These are phyloP conservation scores for Colletotrichum somersetense DNA, from an alignment of 2,329 filamentous ascomycete genomes.

Conservation along the genomic window DNA sequence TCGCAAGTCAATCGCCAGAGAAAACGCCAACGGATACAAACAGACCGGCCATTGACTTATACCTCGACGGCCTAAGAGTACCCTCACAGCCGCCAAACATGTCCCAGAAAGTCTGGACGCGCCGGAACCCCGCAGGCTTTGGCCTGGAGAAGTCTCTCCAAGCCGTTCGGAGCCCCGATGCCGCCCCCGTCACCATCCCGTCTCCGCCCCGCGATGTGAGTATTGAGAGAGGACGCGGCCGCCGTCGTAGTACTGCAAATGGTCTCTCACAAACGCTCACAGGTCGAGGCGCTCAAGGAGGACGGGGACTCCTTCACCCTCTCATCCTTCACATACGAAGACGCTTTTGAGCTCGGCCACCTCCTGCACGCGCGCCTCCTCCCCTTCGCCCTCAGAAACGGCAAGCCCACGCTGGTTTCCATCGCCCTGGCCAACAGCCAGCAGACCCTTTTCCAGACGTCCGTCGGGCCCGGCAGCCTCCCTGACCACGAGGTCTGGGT, in stretches of 20 bases:
- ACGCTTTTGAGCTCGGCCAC: constrained; percentile 75
- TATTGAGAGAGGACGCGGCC: neutral
- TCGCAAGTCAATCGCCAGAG: neutral
- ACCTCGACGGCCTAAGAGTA: neutral
- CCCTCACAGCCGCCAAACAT: constrained; percentile 57
- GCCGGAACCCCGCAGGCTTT: constrained; percentile 46
- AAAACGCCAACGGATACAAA: neutral
- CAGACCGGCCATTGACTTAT: neutral
- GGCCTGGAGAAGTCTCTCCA: constrained; percentile 46
- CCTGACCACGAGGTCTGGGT: constrained; percentile 82
- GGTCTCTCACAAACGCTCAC: neutral
- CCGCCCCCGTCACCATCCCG: constrained; percentile 35
- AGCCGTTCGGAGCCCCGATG: constrained; percentile 43
- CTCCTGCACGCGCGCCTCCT: constrained; percentile 74
- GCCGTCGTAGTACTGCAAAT: too few relatives aligned
- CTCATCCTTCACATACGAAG: constrained; percentile 70
- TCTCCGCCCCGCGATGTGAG: constrained; percentile 43
- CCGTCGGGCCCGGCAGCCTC: constrained; percentile 73
- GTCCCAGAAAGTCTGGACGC: constrained; percentile 47
- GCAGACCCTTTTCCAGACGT: constrained; percentile 78
- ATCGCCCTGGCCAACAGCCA: constrained; percentile 69
- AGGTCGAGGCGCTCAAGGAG: constrained; percentile 50
- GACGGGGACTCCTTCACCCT: constrained; percentile 59
- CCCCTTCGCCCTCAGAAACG: constrained; percentile 54
- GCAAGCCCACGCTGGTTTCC: constrained; percentile 70